Conservation (phyloP, 768 basidiomycete genomes). For the Leucocoprinus leucothites region DNA sequence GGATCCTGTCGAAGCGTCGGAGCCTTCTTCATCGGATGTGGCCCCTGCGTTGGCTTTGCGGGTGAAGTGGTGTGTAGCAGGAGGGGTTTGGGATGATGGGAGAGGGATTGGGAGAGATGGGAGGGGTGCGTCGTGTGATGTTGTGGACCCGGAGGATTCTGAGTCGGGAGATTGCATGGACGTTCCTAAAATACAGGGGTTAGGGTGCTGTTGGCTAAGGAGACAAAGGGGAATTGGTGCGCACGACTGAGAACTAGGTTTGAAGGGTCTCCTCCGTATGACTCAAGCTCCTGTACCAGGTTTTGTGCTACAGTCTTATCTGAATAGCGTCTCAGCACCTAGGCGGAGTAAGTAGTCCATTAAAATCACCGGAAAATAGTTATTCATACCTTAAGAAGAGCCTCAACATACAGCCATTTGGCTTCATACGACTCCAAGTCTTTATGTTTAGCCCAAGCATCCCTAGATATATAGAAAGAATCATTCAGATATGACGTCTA, state of each 20-base stretch:
- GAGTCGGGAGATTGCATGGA: conserved; percentile 51
- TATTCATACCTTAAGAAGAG: conserved; percentile 66
- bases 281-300: conserved; percentile 74
- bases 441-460: conserved; percentile 93
- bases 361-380: neutral
- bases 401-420: conserved; percentile 87
- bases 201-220: no score
- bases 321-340: conserved; percentile 82
- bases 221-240: conserved; percentile 11
- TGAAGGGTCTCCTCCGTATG: conserved; percentile 66
- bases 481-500: conserved; percentile 7
- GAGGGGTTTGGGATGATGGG: conserved; percentile 8
- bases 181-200: conserved; percentile 29
- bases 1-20: conserved; percentile 17
- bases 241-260: conserved; percentile 67
- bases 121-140: conserved; percentile 30
- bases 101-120: conserved; percentile 8
- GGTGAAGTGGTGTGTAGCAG: conserved; percentile 6
- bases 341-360: conserved; percentile 5
- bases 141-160: conserved; percentile 62
- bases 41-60: neutral
- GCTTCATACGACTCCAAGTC: conserved; percentile 78
- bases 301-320: conserved; percentile 77
- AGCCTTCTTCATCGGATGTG: conserved; percentile 10
- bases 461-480: conserved; percentile 45